Conservation (phyloP, 192 early-diverging fungal genomes). For the Gigaspora rosea region DNA sequence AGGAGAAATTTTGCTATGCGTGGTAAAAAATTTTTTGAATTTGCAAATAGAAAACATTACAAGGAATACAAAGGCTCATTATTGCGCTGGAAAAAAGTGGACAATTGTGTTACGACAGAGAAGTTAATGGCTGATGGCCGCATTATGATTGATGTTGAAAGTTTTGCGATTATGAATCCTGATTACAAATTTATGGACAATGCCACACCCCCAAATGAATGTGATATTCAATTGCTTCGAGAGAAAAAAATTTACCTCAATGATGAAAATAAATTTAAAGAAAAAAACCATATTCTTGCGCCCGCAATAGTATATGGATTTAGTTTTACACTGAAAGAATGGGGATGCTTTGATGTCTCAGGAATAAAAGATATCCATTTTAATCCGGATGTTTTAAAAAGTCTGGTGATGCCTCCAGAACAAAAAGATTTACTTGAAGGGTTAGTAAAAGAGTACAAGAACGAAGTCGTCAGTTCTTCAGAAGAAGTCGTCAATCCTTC, state of each 20-base stretch:
- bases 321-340: neutral
- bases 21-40: neutral
- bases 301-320: neutral
- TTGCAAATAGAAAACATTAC: neutral
- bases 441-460: neutral
- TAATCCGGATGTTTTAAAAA: neutral
- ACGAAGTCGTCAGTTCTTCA: no score
- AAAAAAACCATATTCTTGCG: neutral
- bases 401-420: neutral
- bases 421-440: neutral
- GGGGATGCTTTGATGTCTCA: neutral
- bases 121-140: neutral
- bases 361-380: neutral
- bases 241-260: neutral
- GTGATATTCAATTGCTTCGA: neutral
- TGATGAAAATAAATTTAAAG: neutral
- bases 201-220: neutral
- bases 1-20: neutral
- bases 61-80: neutral
- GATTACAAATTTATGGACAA: neutral
- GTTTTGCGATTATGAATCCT: slow-evolving; percentile 1
- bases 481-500: no score
- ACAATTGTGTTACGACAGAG: neutral
- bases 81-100: neutral
- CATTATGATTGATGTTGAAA: neutral